Base-by-base conservation (phyloP, 352 stramenopile genomes). In the Pythium graminicola region DNA sequence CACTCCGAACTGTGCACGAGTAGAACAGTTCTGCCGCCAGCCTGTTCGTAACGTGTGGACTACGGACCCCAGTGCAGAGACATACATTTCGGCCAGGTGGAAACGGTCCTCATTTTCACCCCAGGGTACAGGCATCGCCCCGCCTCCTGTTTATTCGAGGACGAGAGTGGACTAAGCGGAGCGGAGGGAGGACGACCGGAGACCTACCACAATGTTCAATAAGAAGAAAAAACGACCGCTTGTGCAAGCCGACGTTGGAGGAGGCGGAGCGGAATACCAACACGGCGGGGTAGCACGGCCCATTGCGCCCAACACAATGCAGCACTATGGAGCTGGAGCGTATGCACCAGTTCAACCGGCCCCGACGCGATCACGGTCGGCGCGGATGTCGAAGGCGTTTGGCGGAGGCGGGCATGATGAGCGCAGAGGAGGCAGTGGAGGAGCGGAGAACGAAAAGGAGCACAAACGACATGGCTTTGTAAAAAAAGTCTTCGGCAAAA, bases 161-260 rank as follows among this genome's bases (percentile, higher is more conserved):
- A 22, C 26, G 27, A 43, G 23, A 24, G 10, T n/a, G n/a, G n/a
- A n/a, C 27, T 17, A 23, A 45, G 36, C 19, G 23, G 40, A 50
- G 39, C 7, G 35, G 47, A 46, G 47, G 24, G 20, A 26, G 22
- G 32, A 4, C n/a, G 2, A 50, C 31, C 3, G 2, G n/a, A 19
- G 9, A 31, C 13, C 20, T n/a, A 6, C 16, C 16, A 10, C 19
- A 35, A 67, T 67, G 60, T 22, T 63, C 35, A 16, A 35, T 23
- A 63, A 62, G 39, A 67, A 62, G 54, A 67, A 59, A 23, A 54
- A 67, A 47, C 60, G 54, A 3, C 48, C 54, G 44, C 46, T 63
- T 27, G 16, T 60, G 26, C 16, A 49, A 11, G 31, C 41, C 0
- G 19, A 43, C 6, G 27, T 26, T 6, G 44, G 53, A 4, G 46